Evolutionary conservation across 2,329 filamentous ascomycete species (phyloP).

Genomic region (Neonectria hederae): DNA sequence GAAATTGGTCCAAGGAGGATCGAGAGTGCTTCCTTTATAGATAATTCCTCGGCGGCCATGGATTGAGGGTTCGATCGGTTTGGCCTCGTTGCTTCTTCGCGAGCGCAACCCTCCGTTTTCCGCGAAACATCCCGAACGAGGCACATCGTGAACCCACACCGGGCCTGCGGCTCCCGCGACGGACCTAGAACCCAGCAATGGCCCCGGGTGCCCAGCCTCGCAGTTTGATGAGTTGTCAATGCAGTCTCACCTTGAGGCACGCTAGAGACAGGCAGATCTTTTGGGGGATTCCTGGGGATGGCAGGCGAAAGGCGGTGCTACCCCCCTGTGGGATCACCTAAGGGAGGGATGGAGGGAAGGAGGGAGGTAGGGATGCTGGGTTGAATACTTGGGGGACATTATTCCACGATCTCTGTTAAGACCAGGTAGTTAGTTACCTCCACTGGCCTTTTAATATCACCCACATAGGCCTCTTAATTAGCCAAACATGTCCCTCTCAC

Average conservation of each 20-base stretch:
- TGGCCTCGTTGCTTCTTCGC: conserved; percentile 23
- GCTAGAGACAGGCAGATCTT: conserved; percentile 30
- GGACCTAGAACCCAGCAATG: conserved; percentile 22
- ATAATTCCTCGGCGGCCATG: conserved; percentile 14
- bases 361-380: too few relatives aligned
- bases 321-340: not conserved
- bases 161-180: conserved; percentile 7
- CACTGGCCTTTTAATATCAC: not conserved
- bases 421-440: not conserved
- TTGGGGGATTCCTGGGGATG: conserved; percentile 23
- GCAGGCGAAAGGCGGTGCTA: conserved; percentile 1
- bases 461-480: not conserved
- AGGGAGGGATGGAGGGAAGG: too few relatives aligned
- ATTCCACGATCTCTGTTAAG: not conserved
- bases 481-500: not conserved
- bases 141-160: conserved; percentile 21
- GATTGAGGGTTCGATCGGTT: not conserved
- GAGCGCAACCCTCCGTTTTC: conserved; percentile 16
- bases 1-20: conserved; percentile 21
- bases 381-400: too few relatives aligned
- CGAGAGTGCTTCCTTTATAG: conserved; percentile 39
- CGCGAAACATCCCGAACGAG: conserved; percentile 18
- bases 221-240: conserved; percentile 38
- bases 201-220: conserved; percentile 19
- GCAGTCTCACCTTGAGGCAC: conserved; percentile 38